phyloP scores from a whole-genome alignment of 345 rosid species.

The Heritiera fomes region DNA sequence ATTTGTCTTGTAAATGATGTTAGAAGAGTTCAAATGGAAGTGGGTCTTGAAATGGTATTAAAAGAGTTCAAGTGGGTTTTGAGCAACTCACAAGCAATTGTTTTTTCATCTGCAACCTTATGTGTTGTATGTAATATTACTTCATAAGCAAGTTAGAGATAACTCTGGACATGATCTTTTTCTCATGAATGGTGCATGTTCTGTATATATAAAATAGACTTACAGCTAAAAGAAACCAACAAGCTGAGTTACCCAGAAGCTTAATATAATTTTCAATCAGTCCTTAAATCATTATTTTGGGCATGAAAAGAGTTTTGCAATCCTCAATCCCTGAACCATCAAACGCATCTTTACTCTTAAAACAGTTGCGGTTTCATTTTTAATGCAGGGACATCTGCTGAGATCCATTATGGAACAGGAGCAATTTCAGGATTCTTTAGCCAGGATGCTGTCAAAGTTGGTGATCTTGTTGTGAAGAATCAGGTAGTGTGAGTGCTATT shows the following conservation, averaged over 20 bases:
- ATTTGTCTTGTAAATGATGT: neutral
- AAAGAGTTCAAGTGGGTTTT: too few relatives aligned
- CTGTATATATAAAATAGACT: neutral
- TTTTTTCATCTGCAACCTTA: too few relatives aligned
- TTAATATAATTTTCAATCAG: neutral
- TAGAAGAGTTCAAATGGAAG: neutral
- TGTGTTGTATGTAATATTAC: too few relatives aligned
- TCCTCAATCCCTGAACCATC: neutral
- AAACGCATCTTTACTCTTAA: neutral
- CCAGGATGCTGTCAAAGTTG: constrained; percentile 61
- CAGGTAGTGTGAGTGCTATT: constrained; percentile 38
- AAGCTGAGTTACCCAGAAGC: neutral
- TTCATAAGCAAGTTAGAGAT: too few relatives aligned
- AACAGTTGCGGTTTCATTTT: neutral
- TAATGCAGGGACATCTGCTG: constrained; percentile 71
- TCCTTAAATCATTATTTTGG: neutral
- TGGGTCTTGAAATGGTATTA: neutral
- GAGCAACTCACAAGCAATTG: too few relatives aligned
- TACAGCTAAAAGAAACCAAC: neutral
- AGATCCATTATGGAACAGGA: constrained; percentile 76
- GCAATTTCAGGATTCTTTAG: constrained; percentile 65
- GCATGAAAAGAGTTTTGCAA: neutral
- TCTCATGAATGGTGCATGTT: too few relatives aligned
- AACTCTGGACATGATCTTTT: too few relatives aligned
- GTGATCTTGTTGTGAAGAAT: constrained; percentile 57